Percentiles rank a stretch among this genome's conserved stretches.
Conservation (phyloP, 2,329 filamentous ascomycete genomes). For the Akanthomyces dipterigenus region DNA sequence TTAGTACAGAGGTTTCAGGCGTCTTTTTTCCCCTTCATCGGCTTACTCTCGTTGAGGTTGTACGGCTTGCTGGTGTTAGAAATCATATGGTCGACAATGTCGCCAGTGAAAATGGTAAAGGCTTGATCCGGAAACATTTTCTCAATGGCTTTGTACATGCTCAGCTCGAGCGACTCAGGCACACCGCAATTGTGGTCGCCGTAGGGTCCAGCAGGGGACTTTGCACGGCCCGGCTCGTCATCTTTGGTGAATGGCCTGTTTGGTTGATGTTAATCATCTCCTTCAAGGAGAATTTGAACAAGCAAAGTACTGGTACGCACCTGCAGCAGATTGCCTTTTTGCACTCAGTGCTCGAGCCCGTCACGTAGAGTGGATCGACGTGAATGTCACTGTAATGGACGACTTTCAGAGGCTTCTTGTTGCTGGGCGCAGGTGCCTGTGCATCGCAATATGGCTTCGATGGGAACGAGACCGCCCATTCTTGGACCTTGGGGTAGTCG, state of each 20-base stretch:
- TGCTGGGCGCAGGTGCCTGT: constrained; percentile 33
- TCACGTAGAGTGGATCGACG: constrained; percentile 47
- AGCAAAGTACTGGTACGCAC: constrained; percentile 18
- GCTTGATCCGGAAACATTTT: constrained; percentile 38
- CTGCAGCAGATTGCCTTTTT: constrained; percentile 55
- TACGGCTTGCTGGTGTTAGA: constrained; percentile 37
- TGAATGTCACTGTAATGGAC: constrained; percentile 58
- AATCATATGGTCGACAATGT: constrained; percentile 47
- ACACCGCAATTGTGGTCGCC: constrained; percentile 49
- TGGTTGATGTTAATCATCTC: not conserved
- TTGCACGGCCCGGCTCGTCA: constrained; percentile 40
- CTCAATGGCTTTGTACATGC: constrained; percentile 47
- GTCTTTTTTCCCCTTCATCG: too few species aligned
- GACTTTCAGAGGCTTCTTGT: constrained; percentile 41
- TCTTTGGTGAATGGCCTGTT: constrained; percentile 36
- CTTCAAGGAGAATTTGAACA: not conserved
- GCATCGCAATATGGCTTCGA: constrained; percentile 30
- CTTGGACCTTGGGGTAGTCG: constrained; percentile 37
- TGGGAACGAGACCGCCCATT: constrained; percentile 39
- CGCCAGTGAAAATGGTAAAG: constrained; percentile 53
- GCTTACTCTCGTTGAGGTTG: constrained; percentile 26
- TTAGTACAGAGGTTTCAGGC: constrained; percentile 15
- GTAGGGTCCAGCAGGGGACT: constrained; percentile 42
- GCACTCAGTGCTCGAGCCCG: constrained; percentile 48
- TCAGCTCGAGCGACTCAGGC: constrained; percentile 44